Evolutionary conservation across 1,284 basidiomycete species (phyloP).

Genomic region (Ganoderma multipileum): DNA sequence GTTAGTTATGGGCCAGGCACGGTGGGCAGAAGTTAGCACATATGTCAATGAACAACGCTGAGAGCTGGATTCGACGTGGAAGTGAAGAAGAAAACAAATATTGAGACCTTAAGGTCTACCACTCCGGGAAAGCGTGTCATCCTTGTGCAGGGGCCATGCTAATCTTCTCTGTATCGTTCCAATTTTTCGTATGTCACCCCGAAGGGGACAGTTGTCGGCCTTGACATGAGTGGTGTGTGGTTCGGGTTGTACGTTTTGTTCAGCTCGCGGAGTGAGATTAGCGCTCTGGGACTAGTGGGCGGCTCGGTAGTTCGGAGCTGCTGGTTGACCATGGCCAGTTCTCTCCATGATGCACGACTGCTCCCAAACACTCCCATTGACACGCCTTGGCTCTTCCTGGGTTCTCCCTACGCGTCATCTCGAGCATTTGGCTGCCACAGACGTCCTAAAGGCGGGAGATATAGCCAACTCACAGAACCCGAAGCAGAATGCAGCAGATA

Average conservation of each 20-base stretch:
- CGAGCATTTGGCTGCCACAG: too few relatives aligned
- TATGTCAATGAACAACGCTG: too few relatives aligned
- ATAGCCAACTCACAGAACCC: too few relatives aligned
- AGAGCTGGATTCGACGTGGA: too few relatives aligned
- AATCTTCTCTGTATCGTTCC: constrained; percentile 6
- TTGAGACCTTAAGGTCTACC: constrained; percentile 4
- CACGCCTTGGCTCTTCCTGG: not conserved
- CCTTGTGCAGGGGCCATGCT: constrained; percentile 7
- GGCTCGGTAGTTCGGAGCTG: not conserved
- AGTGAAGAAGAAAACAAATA: not conserved
- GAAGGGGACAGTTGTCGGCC: not conserved
- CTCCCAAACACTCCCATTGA: too few relatives aligned
- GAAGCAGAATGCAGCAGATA: constrained; percentile 24
- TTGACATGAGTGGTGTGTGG: not conserved
- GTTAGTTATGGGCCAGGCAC: too few relatives aligned
- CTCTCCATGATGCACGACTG: too few relatives aligned
- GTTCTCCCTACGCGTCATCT: too few relatives aligned
- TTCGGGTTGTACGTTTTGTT: not conserved
- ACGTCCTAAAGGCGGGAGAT: too few relatives aligned
- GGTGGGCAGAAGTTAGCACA: not conserved
- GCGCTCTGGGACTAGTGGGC: not conserved
- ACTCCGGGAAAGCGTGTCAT: constrained; percentile 7
- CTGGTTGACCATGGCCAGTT: not conserved
- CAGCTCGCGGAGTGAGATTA: not conserved
- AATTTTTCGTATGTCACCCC: constrained; percentile 5